A percentile compares a stretch with the other conserved stretches of the same genome.
These are phyloP conservation scores for Podospora pseudopauciseta DNA, from an alignment of 495 filamentous ascomycete species.

Conservation along the genomic window DNA sequence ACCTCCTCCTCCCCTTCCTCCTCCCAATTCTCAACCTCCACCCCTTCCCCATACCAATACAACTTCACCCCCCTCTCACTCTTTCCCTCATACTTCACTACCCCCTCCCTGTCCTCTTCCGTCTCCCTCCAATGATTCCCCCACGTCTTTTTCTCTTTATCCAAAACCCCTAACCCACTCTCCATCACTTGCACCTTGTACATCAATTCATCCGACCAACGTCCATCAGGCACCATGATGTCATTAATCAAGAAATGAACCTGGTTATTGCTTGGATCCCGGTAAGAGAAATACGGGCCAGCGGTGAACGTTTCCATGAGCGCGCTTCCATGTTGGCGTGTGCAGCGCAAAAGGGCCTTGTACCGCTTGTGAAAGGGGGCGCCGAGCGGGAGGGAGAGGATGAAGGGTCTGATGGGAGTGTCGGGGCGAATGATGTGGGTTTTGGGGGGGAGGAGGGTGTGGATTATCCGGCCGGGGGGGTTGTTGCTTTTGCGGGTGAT, in stretches of 20 bases:
- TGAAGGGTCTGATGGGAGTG: neutral
- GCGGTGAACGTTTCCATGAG: neutral
- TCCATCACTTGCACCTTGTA: neutral
- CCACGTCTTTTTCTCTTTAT: neutral
- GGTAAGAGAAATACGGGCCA: neutral
- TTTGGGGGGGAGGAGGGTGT: neutral
- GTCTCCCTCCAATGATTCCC: neutral
- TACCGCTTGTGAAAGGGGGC: neutral
- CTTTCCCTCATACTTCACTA: neutral
- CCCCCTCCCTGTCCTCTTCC: neutral
- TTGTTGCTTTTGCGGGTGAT: neutral
- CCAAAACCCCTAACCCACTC: neutral
- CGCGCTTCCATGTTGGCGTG: neutral
- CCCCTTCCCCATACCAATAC: neutral
- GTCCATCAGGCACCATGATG: neutral
- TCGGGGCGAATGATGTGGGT: neutral
- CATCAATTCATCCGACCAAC: neutral
- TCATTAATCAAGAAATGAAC: neutral
- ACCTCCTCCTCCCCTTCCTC: neutral
- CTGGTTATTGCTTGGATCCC: neutral
- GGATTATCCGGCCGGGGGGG: neutral
- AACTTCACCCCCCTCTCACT: neutral
- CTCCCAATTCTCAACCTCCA: neutral
- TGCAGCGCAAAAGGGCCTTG: neutral
- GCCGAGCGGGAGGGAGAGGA: neutral